These are phyloP conservation scores for Moesziomyces sp. DNA, from an alignment of 1,284 basidiomycete species.

Conservation along the genomic window DNA sequence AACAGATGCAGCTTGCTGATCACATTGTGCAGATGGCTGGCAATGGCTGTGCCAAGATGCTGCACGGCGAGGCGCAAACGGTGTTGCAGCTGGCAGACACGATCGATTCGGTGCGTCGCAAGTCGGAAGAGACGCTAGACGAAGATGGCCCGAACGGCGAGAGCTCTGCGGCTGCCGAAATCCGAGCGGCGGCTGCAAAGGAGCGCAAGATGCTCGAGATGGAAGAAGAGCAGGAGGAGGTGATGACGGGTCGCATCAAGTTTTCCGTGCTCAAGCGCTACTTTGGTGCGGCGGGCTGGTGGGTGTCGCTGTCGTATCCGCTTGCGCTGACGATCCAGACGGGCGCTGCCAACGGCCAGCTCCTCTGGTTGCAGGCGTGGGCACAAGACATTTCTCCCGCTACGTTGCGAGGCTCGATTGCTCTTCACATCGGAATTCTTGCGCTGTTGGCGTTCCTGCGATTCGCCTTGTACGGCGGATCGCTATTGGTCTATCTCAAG, in stretches of 20 bases:
- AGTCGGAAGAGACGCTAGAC: conserved; percentile 2
- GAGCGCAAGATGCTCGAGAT: conserved; percentile 9
- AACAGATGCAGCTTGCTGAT: conserved; percentile 12
- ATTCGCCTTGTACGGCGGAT: conserved; percentile 3
- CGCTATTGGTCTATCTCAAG: conserved; percentile 4
- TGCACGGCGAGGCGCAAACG: background rate
- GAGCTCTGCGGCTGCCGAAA: conserved; percentile 4
- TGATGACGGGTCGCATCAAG: conserved; percentile 8
- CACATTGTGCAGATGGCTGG: conserved; percentile 12
- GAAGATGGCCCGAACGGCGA: conserved; percentile 1
- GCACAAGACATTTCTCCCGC: conserved; percentile 8
- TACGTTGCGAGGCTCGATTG: conserved; percentile 9
- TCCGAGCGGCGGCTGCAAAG: conserved; percentile 11
- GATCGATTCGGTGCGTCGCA: conserved; percentile 13
- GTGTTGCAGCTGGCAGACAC: conserved; percentile 7
- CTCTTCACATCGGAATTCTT: conserved; percentile 4
- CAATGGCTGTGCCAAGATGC: background rate
- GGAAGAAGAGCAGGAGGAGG: conserved; percentile 17
- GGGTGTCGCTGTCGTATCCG: background rate
- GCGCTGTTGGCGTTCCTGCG: background rate
- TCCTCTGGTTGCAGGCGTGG: conserved; percentile 16
- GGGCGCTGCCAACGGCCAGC: conserved; percentile 8
- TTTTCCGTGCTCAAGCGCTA: conserved; percentile 10
- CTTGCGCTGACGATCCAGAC: conserved; percentile 3
- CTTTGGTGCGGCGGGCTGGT: conserved; percentile 12